Conservation (phyloP, 2,329 filamentous ascomycete species). For the Diaporthe sp. region DNA sequence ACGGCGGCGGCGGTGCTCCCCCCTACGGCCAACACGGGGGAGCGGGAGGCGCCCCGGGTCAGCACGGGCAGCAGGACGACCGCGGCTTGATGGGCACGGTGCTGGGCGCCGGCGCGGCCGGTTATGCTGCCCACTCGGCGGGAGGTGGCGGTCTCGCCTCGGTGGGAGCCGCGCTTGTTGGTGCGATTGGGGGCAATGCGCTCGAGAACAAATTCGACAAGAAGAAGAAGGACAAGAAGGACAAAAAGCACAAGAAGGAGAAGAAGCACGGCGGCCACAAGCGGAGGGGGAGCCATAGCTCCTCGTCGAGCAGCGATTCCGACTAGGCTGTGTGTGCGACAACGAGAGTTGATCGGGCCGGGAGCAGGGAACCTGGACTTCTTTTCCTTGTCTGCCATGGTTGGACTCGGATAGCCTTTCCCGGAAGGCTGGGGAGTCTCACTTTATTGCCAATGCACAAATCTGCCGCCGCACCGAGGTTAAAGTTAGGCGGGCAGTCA, state of each 20-base stretch:
- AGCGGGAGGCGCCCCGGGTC: slow-evolving; percentile 26
- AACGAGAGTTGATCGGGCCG: background rate
- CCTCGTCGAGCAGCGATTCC: slow-evolving; percentile 33
- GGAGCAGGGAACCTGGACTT: no score
- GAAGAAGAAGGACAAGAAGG: slow-evolving; percentile 60
- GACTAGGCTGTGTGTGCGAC: slow-evolving; percentile 7
- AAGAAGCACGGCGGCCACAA: slow-evolving; percentile 29
- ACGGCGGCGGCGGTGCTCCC: background rate
- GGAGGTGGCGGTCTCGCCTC: slow-evolving; percentile 67
- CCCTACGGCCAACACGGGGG: background rate
- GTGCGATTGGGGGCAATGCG: slow-evolving; percentile 69
- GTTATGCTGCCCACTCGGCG: slow-evolving; percentile 66
- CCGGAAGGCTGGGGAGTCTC: no score
- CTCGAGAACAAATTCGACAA: slow-evolving; percentile 55
- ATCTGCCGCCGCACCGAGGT: background rate
- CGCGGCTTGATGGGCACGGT: slow-evolving; percentile 69
- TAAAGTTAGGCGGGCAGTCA: background rate
- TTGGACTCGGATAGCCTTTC: no score
- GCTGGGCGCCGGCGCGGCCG: slow-evolving; percentile 67
- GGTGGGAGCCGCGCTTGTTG: slow-evolving; percentile 64
- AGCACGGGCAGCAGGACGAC: slow-evolving; percentile 57
- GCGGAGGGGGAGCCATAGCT: slow-evolving; percentile 35
- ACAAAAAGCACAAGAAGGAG: slow-evolving; percentile 39
- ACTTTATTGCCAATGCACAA: background rate
- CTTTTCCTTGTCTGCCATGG: background rate